Evolutionary conservation across 2,329 filamentous ascomycete genomes (phyloP).

Genomic region (Pyricularia grisea): DNA sequence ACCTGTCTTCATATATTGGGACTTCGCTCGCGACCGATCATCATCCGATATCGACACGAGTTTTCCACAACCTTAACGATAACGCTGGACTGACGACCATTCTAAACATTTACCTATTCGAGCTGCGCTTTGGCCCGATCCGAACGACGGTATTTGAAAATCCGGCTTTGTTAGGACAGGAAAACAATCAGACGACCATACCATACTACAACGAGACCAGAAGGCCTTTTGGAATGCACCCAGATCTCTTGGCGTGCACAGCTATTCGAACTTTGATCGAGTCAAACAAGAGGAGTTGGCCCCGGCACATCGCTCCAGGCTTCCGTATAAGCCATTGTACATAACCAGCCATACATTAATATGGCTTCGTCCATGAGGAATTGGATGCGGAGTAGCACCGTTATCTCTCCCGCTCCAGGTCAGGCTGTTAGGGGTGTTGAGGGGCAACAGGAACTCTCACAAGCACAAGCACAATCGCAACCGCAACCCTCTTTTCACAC

Average conservation of each 20-base stretch:
- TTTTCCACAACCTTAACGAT: background rate
- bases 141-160: background rate
- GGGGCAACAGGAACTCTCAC: slow-evolving; percentile 12
- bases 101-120: background rate
- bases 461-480: slow-evolving; percentile 13
- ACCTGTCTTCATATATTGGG: background rate
- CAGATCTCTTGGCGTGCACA: background rate
- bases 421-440: slow-evolving; percentile 8
- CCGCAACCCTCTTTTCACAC: background rate
- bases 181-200: background rate
- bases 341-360: background rate
- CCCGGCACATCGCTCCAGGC: background rate
- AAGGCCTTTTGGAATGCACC: background rate
- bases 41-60: background rate
- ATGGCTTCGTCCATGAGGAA: background rate
- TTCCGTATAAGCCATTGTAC: background rate
- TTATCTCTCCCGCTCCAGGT: background rate
- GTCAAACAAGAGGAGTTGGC: background rate
- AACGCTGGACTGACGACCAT: background rate
- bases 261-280: background rate
- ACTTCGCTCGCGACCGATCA: background rate
- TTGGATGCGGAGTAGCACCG: background rate
- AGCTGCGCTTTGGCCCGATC: background rate
- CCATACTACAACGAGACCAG: background rate
- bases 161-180: background rate